Evolutionary conservation across 495 filamentous ascomycete genomes (phyloP).

Genomic region (Jackrogersella multiformis): DNA sequence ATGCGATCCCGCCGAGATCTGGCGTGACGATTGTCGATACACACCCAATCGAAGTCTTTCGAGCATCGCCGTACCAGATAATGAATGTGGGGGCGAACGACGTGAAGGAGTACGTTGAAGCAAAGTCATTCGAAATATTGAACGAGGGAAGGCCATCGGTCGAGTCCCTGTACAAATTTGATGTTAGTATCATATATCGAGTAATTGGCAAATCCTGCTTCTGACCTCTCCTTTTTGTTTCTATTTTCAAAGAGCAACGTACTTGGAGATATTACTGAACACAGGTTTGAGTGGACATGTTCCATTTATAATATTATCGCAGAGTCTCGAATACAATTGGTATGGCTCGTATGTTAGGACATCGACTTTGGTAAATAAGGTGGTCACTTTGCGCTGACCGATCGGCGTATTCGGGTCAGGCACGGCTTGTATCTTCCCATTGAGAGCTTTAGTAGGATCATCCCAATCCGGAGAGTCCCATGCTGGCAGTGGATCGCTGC

Average conservation of each 20-base stretch:
- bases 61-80: conserved; percentile 76
- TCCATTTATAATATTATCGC: conserved; percentile 66
- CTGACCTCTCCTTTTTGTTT: not conserved
- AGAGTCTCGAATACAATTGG: conserved; percentile 66
- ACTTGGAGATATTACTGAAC: conserved; percentile 69
- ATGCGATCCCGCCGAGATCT: conserved; percentile 69
- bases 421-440: conserved; percentile 80
- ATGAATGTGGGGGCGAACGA: conserved; percentile 75
- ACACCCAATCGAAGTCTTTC: conserved; percentile 74
- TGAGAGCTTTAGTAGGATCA: conserved; percentile 62
- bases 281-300: conserved; percentile 79
- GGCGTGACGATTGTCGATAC: conserved; percentile 84
- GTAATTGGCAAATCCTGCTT: not conserved
- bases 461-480: conserved; percentile 61
- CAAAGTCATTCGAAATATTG: conserved; percentile 77
- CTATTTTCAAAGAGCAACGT: conserved; percentile 44
- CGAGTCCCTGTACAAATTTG: conserved; percentile 1
- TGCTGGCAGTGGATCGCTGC: conserved; percentile 60
- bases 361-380: conserved; percentile 72
- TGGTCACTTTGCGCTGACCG: conserved; percentile 68
- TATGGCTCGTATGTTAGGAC: conserved; percentile 80
- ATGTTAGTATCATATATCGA: conserved; percentile 18
- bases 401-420: conserved; percentile 52
- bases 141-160: conserved; percentile 71
- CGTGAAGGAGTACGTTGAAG: conserved; percentile 83